Evolutionary conservation across 768 basidiomycete species (phyloP), one percentile per base, ranked within the genome.

Genomic region (Scleroderma bovista): DNA sequence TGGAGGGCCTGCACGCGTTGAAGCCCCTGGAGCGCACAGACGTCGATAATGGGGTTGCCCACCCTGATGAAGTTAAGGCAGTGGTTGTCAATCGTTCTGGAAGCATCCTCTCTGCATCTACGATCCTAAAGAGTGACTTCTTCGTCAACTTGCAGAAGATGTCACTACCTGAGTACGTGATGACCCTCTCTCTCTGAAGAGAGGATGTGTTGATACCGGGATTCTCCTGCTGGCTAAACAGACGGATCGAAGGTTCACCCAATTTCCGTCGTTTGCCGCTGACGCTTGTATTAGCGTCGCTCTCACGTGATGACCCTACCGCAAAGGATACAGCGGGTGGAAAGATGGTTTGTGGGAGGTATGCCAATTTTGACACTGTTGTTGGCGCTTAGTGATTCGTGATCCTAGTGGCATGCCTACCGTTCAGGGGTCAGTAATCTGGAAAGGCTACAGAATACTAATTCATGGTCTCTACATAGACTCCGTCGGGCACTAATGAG

Each of bases 111-210:
- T 95, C 91, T 12, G 88, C 92, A 2, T 89, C 84, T 5, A 92
- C 93, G 1, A 96, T 98, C 57, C 73, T 98, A 61, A 99, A 99
- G 72, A 91, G 88, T 60, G 92, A 94, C 63, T 92, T 93, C 75
- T 94, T 94, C 76, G 83, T 83, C 6, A 90, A 90, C 61, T 63
- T 98, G 29, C 96, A 98, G 70, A 98, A 97, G 72, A 92, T 96
- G 84, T 89, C 90, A 3, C 73, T 99, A 2, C 89, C 93, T 0
- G 96, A 98, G 88, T 94, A 53, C 53, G 85, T 71, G 46, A 46
- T 38, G 33, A 34, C 45, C 24, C 26, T 46, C 31, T 49, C 57
- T n/a, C n/a, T n/a, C 9, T 11, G 23, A 23, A 26, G 13, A 9
- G 24, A n/a, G 24, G 16, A 23, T 23, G 15, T n/a, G 41, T 11